phyloP scores from a whole-genome alignment of 768 basidiomycete species.

The Tubosaeta sp. region DNA sequence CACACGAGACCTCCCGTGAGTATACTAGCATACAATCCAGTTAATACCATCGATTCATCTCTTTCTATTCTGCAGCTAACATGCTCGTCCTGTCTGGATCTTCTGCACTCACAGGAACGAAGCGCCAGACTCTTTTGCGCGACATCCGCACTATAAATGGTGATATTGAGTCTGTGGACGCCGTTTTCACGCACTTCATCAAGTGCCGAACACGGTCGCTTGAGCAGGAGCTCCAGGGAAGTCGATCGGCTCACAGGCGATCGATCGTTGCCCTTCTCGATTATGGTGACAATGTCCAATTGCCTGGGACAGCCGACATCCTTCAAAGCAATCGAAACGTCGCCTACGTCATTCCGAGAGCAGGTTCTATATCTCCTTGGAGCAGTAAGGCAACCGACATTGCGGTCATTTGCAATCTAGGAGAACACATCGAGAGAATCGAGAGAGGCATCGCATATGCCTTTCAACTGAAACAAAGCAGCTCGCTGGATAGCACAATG shows the following conservation, averaged over 20 bases:
- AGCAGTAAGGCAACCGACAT: conserved; percentile 99
- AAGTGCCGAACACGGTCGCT: conserved; percentile 47
- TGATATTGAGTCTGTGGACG: conserved; percentile 65
- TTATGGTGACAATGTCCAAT: conserved; percentile 76
- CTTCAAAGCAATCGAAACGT: conserved; percentile 38
- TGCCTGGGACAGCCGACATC: conserved; percentile 39
- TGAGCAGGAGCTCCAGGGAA: conserved; percentile 44
- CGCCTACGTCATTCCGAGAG: conserved; percentile 74
- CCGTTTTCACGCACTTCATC: conserved; percentile 84
- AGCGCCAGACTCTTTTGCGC: conserved; percentile 61
- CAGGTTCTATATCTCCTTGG: conserved; percentile 96
- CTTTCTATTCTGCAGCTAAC: conserved; percentile 1
- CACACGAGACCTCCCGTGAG: conserved; percentile 12
- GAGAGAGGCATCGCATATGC: conserved; percentile 80
- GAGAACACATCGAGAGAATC: conserved; percentile 65
- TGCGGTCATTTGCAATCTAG: conserved; percentile 79
- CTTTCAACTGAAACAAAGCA: conserved; percentile 44
- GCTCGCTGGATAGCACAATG: conserved; percentile 40
- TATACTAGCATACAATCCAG: not conserved
- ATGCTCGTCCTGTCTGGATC: conserved; percentile 82
- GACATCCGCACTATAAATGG: conserved; percentile 51
- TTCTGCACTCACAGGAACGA: conserved; percentile 69
- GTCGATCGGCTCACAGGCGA: conserved; percentile 41
- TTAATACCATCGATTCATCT: not conserved
- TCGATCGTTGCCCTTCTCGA: conserved; percentile 68